Evolutionary conservation across 768 basidiomycete genomes (phyloP), one percentile per base, ranked within the genome.

Genomic region (Pisolithus microcarpus): DNA sequence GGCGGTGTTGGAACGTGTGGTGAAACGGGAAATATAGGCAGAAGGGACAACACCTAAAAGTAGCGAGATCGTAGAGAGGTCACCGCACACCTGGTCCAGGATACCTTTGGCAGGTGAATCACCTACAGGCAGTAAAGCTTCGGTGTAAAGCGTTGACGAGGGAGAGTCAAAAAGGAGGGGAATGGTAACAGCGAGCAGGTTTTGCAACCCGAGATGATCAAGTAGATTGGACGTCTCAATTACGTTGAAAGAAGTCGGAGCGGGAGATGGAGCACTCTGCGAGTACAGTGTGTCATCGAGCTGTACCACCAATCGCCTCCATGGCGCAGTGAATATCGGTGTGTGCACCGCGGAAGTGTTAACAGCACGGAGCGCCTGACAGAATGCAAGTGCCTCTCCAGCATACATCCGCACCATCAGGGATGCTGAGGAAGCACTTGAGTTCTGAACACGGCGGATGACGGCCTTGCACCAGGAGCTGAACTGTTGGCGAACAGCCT

Each of bases 211-310:
- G 4, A 65, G 44, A 37, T 67, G 56, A 49, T 70, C 68, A 34
- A 58, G 56, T 11, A 68, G 7, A 28, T 67, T 70, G 24, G 68
- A 67, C 11, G 66, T 68, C 39, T 67, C 58, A 38, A 67, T 68
- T 40, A 70, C 65, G 26, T 70, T 63, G 52, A 67, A 70, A 15
- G 24, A 50, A 7, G 58, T 57, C 11, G 66, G 66, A 9, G 66
- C 68, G 0, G 57, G 57, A 23, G 49, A 44, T 13, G 46, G 16
- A 16, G 49, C 49, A 1, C 26, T 40, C 37, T 51, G 23, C 16
- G 54, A 55, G 36, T 68, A 67, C 15, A 59, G 51, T 3, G 19
- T 45, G 18, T 53, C 53, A 1, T 65, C 60, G 18, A 67, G 54
- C 7, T 53, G 48, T 46, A 70, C 62, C 10, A 37, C 56, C 8